Evolutionary conservation across 768 basidiomycete species (phyloP), one percentile per base, ranked within the genome.

Genomic region (Naganishia friedmannii): DNA sequence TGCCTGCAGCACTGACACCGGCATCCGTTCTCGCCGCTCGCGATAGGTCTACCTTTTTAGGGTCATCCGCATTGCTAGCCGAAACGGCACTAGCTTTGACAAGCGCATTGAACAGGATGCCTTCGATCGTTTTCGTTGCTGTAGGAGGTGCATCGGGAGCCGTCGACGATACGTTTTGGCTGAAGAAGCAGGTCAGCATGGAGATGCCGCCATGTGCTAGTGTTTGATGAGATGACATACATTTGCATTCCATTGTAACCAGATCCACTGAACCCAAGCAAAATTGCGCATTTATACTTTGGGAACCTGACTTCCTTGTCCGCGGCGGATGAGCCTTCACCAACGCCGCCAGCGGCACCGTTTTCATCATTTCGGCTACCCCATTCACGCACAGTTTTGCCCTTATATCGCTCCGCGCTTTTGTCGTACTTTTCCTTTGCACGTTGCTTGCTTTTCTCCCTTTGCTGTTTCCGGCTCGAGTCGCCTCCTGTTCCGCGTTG

Each of bases 231-330:
- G 67, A 32, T 17, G 31, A 85, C 92, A 77, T 77, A 96, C 95
- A 93, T 90, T 83, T 98, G 95, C 91, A 96, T 97, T 28, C 95
- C 95, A 75, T 86, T 89, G 79, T 88, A 96, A 0, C 91, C 92
- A 0, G 91, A 88, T 7, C 95, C 95, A 81, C 91, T 92, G 75
- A 93, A 97, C 2, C 94, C 93, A 31, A 97, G 83, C 65, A 96
- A 82, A 56, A 97, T 79, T 0, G 91, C 93, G 48, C 88, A 89
- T 83, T 88, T 88, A 75, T 77, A 76, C 73, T 78, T 78, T 15
- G 76, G 76, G 68, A 78, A 67, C 46, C 74, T 70, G 46, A 66
- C 66, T 69, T 74, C 67, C 54, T 56, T 29, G 53, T 60, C 70
- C 26, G 17, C 68, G 8, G 9, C 60, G 8, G 39, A 23, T 21